Percentiles rank a stretch among this genome's conserved stretches.
phyloP scores from a whole-genome alignment of 2,329 filamentous ascomycete species.

The Fusarium torulosum region DNA sequence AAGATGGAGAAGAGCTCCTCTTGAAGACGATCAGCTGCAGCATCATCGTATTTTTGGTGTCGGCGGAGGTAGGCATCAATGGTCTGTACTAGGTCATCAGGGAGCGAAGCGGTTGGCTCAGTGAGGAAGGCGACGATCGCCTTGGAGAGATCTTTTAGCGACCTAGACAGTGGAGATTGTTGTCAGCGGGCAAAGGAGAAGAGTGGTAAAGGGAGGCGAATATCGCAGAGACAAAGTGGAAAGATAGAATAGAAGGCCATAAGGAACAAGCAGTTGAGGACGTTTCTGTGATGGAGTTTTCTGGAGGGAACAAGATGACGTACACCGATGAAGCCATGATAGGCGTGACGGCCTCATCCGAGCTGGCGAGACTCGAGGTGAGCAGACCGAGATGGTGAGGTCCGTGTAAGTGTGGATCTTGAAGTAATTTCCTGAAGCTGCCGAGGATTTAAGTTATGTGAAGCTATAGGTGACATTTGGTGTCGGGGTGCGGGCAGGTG shows the following conservation, averaged over 20 bases:
- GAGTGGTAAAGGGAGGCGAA: conserved; percentile 21
- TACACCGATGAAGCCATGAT: conserved; percentile 50
- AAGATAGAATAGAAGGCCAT: conserved; percentile 31
- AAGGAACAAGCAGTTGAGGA: conserved; percentile 27
- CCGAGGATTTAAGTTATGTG: conserved; percentile 32
- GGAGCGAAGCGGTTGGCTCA: conserved; percentile 70
- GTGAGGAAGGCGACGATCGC: conserved; percentile 64
- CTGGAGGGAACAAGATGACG: conserved; percentile 41
- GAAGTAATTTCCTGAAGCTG: conserved; percentile 6
- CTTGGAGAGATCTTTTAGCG: conserved; percentile 72
- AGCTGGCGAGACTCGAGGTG: conserved; percentile 40
- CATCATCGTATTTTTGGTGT: conserved; percentile 75
- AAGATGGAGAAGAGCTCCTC: conserved; percentile 78
- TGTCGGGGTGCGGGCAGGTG: conserved; percentile 30
- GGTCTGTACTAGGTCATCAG: conserved; percentile 71
- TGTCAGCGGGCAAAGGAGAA: conserved; percentile 33
- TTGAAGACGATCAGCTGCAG: conserved; percentile 76
- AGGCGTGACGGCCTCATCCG: conserved; percentile 47
- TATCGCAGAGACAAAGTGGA: conserved; percentile 25
- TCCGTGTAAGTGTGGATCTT: conserved; percentile 42
- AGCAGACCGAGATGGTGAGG: conserved; percentile 43
- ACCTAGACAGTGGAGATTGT: conserved; percentile 54
- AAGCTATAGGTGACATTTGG: conserved; percentile 41
- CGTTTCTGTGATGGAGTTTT: conserved; percentile 38
- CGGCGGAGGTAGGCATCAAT: conserved; percentile 77